These are phyloP conservation scores for Hyaloscypha variabilis DNA, from an alignment of 495 filamentous ascomycete genomes.

Conservation along the genomic window DNA sequence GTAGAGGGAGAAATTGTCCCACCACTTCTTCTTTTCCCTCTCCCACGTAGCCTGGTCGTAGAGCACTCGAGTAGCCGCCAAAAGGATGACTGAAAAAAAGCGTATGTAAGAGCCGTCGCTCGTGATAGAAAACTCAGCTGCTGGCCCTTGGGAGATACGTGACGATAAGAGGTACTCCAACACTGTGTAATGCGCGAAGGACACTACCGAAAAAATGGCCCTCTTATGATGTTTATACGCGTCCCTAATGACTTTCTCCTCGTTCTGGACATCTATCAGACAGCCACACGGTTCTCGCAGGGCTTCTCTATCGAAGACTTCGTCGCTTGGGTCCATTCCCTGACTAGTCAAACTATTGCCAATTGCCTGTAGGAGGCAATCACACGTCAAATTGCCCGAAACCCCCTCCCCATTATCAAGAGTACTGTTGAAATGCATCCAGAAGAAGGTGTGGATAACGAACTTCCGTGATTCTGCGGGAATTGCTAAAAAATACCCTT, in stretches of 20 bases:
- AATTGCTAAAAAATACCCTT: conserved; percentile 32
- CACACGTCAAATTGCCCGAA: neutral
- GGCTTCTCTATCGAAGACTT: neutral
- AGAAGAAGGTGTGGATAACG: neutral
- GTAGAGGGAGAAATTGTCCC: neutral
- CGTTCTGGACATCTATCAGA: neutral
- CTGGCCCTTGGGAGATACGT: neutral
- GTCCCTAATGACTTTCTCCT: neutral
- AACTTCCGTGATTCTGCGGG: conserved; percentile 14
- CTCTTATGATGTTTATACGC: neutral
- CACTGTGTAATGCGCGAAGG: neutral
- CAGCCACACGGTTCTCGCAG: neutral
- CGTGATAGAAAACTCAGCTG: neutral
- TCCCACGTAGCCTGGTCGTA: neutral
- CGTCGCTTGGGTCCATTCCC: neutral
- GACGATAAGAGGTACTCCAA: neutral
- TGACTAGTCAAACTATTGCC: neutral
- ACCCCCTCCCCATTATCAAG: neutral
- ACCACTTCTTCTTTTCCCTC: neutral
- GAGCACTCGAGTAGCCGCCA: neutral
- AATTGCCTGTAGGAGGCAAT: neutral
- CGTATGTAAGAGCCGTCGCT: neutral
- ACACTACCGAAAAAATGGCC: neutral
- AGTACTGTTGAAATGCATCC: neutral
- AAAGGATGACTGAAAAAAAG: neutral